Evolutionary conservation across 1,284 basidiomycete genomes (phyloP).

Genomic region (Kalmanozyma brasiliensis): DNA sequence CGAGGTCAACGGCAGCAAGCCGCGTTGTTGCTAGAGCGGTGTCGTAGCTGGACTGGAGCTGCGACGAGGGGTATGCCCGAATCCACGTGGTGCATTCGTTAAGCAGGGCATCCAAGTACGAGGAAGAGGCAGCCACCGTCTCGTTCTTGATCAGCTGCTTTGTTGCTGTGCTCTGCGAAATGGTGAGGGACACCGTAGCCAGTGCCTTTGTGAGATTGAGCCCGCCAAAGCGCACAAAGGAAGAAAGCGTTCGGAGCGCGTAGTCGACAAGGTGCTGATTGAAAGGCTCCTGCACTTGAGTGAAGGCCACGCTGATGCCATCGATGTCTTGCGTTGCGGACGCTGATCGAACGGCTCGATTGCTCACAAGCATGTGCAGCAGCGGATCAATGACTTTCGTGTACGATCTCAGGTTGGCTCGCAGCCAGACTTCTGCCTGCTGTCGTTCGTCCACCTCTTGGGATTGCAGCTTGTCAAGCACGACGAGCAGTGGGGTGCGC

Average conservation of each 20-base stretch:
- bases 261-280: constrained; percentile 78
- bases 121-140: constrained; percentile 2
- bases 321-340: constrained; percentile 6
- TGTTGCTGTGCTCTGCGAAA: constrained; percentile 25
- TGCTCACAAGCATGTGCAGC: constrained; percentile 38
- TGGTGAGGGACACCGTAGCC: constrained; percentile 17
- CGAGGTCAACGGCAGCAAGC: constrained; percentile 78
- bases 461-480: constrained; percentile 78
- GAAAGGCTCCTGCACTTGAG: constrained; percentile 77
- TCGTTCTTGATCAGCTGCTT: constrained; percentile 20
- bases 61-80: constrained; percentile 20
- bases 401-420: constrained; percentile 53
- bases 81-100: constrained; percentile 38
- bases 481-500: constrained; percentile 80
- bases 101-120: constrained; percentile 43
- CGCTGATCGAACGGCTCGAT: constrained; percentile 4
- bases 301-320: constrained; percentile 8
- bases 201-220: constrained; percentile 76
- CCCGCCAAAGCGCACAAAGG: constrained; percentile 85
- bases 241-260: constrained; percentile 79
- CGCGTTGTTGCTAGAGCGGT: constrained; percentile 71
- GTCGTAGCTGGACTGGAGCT: constrained; percentile 3
- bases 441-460: constrained; percentile 43
- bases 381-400: constrained; percentile 54
- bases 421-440: constrained; percentile 56